A percentile compares a stretch with the other conserved stretches of the same genome.
Evolutionary conservation across 345 rosid species (phyloP).

Genomic region (Acer saccharum): DNA sequence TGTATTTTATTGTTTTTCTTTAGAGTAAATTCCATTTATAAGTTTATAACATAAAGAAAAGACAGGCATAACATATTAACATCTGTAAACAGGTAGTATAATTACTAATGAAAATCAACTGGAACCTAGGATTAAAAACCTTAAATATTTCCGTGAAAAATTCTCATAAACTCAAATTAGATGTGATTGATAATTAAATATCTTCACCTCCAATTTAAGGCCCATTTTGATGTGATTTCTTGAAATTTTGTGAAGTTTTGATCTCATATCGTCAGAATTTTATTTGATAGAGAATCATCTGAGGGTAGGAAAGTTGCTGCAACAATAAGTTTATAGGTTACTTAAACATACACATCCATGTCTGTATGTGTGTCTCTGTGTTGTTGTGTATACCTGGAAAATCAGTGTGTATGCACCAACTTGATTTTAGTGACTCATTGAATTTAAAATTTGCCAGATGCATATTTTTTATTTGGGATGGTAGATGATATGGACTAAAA

Average conservation of each 20-base stretch:
- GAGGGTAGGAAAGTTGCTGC: not conserved
- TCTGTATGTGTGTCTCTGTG: not conserved
- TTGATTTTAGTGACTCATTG: not conserved
- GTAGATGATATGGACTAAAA: not conserved
- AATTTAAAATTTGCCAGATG: not conserved
- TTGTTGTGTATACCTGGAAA: not conserved
- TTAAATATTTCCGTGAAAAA: not conserved
- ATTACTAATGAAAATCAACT: not conserved
- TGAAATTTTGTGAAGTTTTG: not conserved
- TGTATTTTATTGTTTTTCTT: not conserved
- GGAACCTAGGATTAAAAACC: not conserved
- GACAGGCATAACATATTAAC: not conserved
- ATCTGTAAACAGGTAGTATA: not conserved
- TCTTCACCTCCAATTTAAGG: not conserved
- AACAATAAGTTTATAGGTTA: not conserved
- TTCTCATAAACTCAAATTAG: not conserved
- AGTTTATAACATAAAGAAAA: too few relatives aligned
- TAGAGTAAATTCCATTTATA: not conserved
- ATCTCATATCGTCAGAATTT: not conserved
- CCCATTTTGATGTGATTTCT: not conserved
- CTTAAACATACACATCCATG: not conserved
- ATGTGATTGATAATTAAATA: not conserved
- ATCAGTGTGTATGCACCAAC: not conserved
- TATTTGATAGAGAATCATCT: slow-evolving; percentile 1
- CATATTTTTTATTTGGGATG: not conserved